These are phyloP conservation scores for Backusella parvicylindrica DNA, from an alignment of 192 early-diverging fungal genomes.

Conservation along the genomic window DNA sequence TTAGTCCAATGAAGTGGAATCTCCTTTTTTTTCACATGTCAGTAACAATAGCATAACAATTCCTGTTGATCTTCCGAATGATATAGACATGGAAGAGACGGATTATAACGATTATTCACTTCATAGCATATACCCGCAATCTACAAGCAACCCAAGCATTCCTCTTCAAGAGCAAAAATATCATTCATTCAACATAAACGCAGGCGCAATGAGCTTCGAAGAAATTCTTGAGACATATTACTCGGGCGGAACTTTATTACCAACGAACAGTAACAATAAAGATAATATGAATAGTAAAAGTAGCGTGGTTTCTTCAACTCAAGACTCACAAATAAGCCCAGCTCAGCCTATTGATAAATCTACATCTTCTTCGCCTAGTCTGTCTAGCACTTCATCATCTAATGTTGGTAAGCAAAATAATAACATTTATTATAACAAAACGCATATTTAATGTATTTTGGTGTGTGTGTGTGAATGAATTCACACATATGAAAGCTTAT, in stretches of 20 bases:
- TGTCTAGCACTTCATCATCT: neutral
- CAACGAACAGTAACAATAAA: neutral
- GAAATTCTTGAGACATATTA: slow-evolving; percentile 4
- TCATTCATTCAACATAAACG: neutral
- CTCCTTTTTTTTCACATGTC: neutral
- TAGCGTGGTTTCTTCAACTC: neutral
- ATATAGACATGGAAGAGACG: slow-evolving; percentile 6
- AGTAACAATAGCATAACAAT: slow-evolving; percentile 10
- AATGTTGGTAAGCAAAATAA: neutral
- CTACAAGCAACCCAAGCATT: neutral
- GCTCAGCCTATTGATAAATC: neutral
- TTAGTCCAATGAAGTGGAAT: neutral
- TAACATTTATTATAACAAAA: neutral
- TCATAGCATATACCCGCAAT: neutral
- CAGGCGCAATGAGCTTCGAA: slow-evolving; percentile 9
- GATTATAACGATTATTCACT: neutral
- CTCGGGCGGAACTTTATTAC: neutral
- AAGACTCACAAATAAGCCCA: neutral
- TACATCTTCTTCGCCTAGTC: neutral
- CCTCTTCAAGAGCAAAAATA: neutral
- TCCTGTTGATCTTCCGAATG: slow-evolving; percentile 10
- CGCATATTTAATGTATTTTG: neutral
- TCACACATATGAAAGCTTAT: neutral
- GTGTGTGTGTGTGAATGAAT: neutral
- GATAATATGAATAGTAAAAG: neutral